These are phyloP conservation scores for Kluyveromyces siamensis DNA, from an alignment of 805 yeast species.

Conservation along the genomic window DNA sequence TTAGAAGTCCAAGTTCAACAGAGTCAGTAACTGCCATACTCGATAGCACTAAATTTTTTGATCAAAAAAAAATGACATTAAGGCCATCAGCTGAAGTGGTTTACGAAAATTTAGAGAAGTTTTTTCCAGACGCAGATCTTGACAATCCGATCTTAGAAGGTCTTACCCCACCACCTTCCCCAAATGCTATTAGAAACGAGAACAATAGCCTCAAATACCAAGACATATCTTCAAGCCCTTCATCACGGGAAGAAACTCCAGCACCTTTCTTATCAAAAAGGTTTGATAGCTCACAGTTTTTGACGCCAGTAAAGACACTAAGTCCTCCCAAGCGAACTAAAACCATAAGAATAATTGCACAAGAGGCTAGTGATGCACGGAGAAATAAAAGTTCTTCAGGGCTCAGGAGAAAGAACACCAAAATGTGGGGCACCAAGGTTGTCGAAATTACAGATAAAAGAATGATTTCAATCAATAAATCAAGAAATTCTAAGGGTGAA, in stretches of 20 bases:
- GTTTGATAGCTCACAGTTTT: constrained; percentile 7
- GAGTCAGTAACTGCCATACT: neutral
- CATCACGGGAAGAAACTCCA: constrained; percentile 11
- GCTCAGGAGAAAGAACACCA: constrained; percentile 73
- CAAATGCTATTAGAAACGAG: constrained; percentile 24
- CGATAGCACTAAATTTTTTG: neutral
- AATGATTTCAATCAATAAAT: constrained; percentile 55
- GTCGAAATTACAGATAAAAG: constrained; percentile 79
- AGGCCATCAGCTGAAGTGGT: constrained; percentile 95
- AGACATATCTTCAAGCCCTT: neutral
- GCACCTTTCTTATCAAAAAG: constrained; percentile 22
- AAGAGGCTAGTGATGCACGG: constrained; percentile 71
- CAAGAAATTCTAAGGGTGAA: constrained; percentile 57
- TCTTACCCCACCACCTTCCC: constrained; percentile 49
- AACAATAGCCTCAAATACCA: neutral
- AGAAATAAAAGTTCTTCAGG: constrained; percentile 25
- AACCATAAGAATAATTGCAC: constrained; percentile 86
- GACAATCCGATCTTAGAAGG: constrained; percentile 86
- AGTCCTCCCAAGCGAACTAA: constrained; percentile 58
- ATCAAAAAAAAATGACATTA: constrained; percentile 46
- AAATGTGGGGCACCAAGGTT: constrained; percentile 95
- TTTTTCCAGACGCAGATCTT: constrained; percentile 85
- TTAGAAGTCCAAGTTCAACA: neutral
- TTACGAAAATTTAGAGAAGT: constrained; percentile 82
- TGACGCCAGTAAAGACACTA: constrained; percentile 3